Percentiles rank a stretch among this genome's conserved stretches.
These are phyloP conservation scores for Trichosporon ovoides DNA, from an alignment of 1,284 basidiomycete species.

Conservation along the genomic window DNA sequence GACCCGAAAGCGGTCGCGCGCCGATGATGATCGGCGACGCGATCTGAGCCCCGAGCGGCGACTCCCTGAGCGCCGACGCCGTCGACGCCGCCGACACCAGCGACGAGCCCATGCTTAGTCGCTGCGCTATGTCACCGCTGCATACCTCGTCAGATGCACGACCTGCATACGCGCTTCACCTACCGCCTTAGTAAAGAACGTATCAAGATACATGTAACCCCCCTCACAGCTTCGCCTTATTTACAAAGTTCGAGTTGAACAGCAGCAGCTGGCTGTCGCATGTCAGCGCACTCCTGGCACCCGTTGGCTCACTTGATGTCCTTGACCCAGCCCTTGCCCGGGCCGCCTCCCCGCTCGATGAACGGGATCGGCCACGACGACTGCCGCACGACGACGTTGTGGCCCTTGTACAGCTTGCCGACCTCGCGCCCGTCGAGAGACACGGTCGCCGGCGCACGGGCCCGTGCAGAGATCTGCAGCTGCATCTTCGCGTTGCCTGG, in stretches of 20 bases:
- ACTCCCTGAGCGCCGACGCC: too few species aligned
- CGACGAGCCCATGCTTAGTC: too few species aligned
- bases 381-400: constrained; percentile 75
- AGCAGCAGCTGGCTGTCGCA: constrained; percentile 63
- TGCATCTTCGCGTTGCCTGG: constrained; percentile 71
- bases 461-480: constrained; percentile 76
- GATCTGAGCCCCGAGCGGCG: too few species aligned
- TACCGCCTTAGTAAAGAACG: too few species aligned
- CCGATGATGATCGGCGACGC: too few species aligned
- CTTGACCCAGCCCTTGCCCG: constrained; percentile 86
- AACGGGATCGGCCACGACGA: constrained; percentile 88
- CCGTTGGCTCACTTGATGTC: constrained; percentile 67
- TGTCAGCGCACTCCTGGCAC: background rate
- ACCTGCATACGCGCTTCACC: too few species aligned
- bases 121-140: too few species aligned
- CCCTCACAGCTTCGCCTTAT: constrained; percentile 48
- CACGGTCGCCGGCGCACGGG: constrained; percentile 78
- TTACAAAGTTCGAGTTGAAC: constrained; percentile 84
- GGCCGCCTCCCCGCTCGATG: constrained; percentile 73
- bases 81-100: too few species aligned
- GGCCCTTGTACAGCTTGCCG: constrained; percentile 70
- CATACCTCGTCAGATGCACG: too few species aligned
- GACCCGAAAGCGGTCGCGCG: too few species aligned
- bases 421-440: constrained; percentile 87
- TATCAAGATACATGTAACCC: too few species aligned